These are phyloP conservation scores for Neoboletus subvelutipes DNA, from an alignment of 768 basidiomycete species.

Conservation along the genomic window DNA sequence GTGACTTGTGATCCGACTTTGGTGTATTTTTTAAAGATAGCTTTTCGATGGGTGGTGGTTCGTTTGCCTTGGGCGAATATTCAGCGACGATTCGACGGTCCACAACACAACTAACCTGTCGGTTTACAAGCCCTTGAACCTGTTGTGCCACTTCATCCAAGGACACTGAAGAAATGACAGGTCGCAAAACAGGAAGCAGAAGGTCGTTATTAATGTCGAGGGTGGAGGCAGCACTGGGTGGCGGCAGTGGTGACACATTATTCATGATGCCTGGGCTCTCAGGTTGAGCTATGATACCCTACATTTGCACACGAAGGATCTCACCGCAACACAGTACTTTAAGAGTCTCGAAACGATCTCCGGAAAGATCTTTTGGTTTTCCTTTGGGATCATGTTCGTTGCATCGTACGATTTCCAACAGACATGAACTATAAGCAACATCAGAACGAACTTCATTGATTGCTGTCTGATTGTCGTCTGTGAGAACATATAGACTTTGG, in stretches of 20 bases:
- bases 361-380: constrained; percentile 42
- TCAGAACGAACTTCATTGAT: constrained; percentile 63
- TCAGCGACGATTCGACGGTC: neutral
- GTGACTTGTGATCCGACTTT: constrained; percentile 73
- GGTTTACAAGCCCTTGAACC: constrained; percentile 52
- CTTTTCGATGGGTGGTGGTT: constrained; percentile 51
- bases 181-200: constrained; percentile 67
- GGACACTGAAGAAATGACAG: constrained; percentile 60
- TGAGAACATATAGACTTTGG: constrained; percentile 89
- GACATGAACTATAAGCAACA: constrained; percentile 59
- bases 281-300: neutral
- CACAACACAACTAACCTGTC: constrained; percentile 41
- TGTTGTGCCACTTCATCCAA: constrained; percentile 48
- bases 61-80: constrained; percentile 38
- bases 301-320: constrained; percentile 10
- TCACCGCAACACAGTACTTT: constrained; percentile 70
- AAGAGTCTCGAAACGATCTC: constrained; percentile 53
- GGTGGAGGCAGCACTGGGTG: constrained; percentile 58
- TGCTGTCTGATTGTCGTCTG: constrained; percentile 84
- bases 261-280: constrained; percentile 60
- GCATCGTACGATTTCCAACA: constrained; percentile 59
- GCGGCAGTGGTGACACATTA: constrained; percentile 74
- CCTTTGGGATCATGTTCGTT: constrained; percentile 31
- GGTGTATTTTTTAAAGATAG: constrained; percentile 63
- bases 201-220: constrained; percentile 72